These are phyloP conservation scores for Halophytophthora polymorphica DNA, from an alignment of 352 stramenopile genomes.

Conservation along the genomic window DNA sequence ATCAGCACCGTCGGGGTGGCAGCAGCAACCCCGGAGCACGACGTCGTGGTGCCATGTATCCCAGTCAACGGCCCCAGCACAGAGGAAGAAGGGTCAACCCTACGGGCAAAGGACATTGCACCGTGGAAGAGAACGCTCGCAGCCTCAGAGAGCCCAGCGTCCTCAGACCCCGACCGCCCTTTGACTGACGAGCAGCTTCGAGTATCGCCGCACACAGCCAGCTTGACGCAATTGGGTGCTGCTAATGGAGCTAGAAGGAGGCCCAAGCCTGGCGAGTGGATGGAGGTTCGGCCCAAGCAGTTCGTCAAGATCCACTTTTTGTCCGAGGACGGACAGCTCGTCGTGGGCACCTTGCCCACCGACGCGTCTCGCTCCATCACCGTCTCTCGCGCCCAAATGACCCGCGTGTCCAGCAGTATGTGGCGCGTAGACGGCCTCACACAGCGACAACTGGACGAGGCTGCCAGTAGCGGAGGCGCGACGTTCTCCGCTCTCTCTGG, in stretches of 20 bases:
- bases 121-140: slow-evolving; percentile 4
- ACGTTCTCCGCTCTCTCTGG: background rate
- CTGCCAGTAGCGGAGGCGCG: background rate
- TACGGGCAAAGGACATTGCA: background rate
- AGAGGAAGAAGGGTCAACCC: background rate
- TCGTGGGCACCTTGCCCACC: slow-evolving; percentile 19
- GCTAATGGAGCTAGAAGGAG: slow-evolving; percentile 2
- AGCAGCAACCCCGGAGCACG: background rate
- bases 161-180: background rate
- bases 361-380: slow-evolving; percentile 19
- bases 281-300: slow-evolving; percentile 42
- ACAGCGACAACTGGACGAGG: slow-evolving; percentile 3
- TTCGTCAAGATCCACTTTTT: slow-evolving; percentile 46
- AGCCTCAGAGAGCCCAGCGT: background rate
- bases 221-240: background rate
- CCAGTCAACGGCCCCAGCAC: slow-evolving; percentile 5
- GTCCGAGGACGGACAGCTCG: slow-evolving; percentile 26
- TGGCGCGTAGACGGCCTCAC: slow-evolving; percentile 31
- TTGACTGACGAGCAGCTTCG: slow-evolving; percentile 1
- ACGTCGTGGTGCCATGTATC: slow-evolving; percentile 15
- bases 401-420: slow-evolving; percentile 32
- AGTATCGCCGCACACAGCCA: background rate
- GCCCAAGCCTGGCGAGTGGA: slow-evolving; percentile 46
- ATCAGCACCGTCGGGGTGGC: background rate
- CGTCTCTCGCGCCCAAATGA: slow-evolving; percentile 25